Evolutionary conservation across 768 basidiomycete species (phyloP), one percentile per base, ranked within the genome.

Genomic region (Porphyrellus cyaneotinctus): DNA sequence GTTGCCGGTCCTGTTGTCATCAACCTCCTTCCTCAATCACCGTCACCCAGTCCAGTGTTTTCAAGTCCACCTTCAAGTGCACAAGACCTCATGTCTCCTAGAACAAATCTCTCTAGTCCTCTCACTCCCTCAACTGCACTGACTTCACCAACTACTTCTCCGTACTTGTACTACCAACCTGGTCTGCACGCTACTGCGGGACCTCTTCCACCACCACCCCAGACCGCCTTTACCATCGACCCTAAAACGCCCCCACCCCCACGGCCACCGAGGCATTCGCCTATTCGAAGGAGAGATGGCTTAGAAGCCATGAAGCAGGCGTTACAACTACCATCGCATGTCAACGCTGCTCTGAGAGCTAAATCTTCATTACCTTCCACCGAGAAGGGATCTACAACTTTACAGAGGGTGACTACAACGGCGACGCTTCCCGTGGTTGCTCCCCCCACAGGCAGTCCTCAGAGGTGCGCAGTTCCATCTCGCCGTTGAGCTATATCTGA

Each of bases 101-200:
- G 58, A 26, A 65, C 51, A 20, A 57, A 46, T 38, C 12, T 58
- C 43, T 61, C 61, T 28, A 63, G 56, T 52, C 68, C 69, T 26
- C 33, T 54, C 13, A 62, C 63, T 23, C 62, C 62, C 20, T 59
- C 69, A 15, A 67, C 61, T 22, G 52, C 67, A 41, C 49, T 67
- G 54, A 60, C 52, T 38, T 70, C 70, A 43, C 62, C 69, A 30
- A 43, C 65, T 44, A 54, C 61, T 30, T 72, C 76, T 11, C 65
- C 77, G 9, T 85, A 81, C 64, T 68, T 83, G 48, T 70, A 75
- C 59, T 87, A 88, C 61, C 78, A 85, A 53, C 84, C 85, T 43
- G 85, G 82, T 44, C 60, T 84, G 2, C 84, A 90, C 68, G 75
- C 85, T 8, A 87, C 78, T 22, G 87, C 87, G 37, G 85, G 86